Percentiles rank a stretch among this genome's conserved stretches.
These are phyloP conservation scores for Mimosa pudica DNA, from an alignment of 306 rosid species.

Conservation along the genomic window DNA sequence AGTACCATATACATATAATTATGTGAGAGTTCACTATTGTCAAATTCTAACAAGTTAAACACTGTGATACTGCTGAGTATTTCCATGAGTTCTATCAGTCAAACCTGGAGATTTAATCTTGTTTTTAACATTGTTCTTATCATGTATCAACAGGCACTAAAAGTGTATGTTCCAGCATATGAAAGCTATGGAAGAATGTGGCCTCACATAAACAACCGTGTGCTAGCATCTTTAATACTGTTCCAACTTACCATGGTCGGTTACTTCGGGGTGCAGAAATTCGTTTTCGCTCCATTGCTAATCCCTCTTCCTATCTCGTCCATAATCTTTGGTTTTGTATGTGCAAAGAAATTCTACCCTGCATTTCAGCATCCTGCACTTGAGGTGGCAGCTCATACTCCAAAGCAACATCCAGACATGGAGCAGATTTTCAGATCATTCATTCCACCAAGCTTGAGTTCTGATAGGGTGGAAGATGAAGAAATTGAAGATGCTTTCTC, in stretches of 20 bases:
- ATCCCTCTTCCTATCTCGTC: conserved; percentile 73
- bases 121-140: conserved; percentile 4
- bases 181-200: conserved; percentile 94
- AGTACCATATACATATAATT: background rate
- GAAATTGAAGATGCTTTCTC: conserved; percentile 75
- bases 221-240: conserved; percentile 70
- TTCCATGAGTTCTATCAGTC: background rate
- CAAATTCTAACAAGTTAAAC: background rate
- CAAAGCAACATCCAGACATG: conserved; percentile 72
- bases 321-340: conserved; percentile 46
- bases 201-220: conserved; percentile 79
- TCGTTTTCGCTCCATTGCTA: conserved; percentile 50
- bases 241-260: conserved; percentile 90
- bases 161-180: conserved; percentile 83
- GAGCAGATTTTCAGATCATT: conserved; percentile 66
- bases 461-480: conserved; percentile 69
- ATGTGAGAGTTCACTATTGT: background rate
- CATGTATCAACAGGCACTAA: conserved; percentile 70
- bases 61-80: background rate
- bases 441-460: conserved; percentile 75
- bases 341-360: conserved; percentile 72
- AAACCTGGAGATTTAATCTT: background rate
- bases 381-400: conserved; percentile 52
- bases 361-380: conserved; percentile 56
- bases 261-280: conserved; percentile 64